Conservation (phyloP, 2,329 filamentous ascomycete genomes). For the Ophiostoma sp. region DNA sequence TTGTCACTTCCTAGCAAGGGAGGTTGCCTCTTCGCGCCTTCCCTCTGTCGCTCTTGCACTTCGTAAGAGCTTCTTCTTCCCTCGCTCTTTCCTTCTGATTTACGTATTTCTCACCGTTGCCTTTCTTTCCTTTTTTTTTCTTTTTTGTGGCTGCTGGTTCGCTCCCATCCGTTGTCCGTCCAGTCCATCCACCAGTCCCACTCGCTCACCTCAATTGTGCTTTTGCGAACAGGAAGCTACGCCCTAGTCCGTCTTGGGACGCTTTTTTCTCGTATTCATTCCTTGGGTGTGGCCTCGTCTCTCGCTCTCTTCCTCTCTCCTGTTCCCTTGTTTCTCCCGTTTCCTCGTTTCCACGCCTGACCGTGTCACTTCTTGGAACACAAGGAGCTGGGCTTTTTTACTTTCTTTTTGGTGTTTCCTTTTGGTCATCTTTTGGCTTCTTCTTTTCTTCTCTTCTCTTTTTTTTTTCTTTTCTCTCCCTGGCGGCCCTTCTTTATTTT, state of each 20-base stretch:
- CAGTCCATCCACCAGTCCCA: background rate
- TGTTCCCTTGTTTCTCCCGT: background rate
- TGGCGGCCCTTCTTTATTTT: background rate
- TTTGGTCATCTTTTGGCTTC: background rate
- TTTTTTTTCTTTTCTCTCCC: background rate
- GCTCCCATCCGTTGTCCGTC: background rate
- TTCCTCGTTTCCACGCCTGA: background rate
- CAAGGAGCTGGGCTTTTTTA: background rate
- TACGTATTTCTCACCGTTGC: background rate
- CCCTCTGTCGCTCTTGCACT: background rate
- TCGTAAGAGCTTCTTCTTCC: too few species aligned
- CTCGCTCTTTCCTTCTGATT: background rate
- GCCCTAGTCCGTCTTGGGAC: conserved; percentile 7
- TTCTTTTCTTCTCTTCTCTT: background rate
- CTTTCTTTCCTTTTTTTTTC: background rate
- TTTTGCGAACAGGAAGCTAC: conserved; percentile 4
- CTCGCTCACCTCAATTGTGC: conserved; percentile 6
- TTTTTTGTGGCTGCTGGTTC: background rate
- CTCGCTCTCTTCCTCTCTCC: background rate
- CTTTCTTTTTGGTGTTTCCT: conserved; percentile 7
- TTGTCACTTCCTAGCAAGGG: background rate
- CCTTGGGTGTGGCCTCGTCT: background rate
- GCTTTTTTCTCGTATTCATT: conserved; percentile 21
- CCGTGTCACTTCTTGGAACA: conserved; percentile 6
- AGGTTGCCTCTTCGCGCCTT: background rate